Conservation (phyloP, 2,329 filamentous ascomycete species). For the Fusarium tricinctum region DNA sequence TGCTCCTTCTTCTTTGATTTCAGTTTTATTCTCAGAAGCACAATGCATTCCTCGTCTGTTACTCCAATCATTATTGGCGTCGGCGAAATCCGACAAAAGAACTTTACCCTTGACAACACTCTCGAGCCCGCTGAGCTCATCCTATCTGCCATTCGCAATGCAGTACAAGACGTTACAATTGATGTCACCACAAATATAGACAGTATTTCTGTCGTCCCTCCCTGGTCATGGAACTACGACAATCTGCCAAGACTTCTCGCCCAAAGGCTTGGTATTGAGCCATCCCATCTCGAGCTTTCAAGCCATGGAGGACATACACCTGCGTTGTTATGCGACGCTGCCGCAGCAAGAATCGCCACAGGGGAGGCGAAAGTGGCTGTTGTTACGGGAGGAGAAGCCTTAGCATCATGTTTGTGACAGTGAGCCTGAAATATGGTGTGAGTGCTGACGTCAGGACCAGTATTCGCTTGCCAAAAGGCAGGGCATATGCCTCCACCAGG, state of each 20-base stretch:
- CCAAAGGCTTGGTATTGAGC: slow-evolving; percentile 61
- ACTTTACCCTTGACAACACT: slow-evolving; percentile 60
- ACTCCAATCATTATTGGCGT: slow-evolving; percentile 73
- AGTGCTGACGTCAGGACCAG: slow-evolving; percentile 33
- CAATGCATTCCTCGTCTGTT: background rate
- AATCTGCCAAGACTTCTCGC: slow-evolving; percentile 69
- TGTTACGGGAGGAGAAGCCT: slow-evolving; percentile 73
- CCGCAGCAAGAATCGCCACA: slow-evolving; percentile 68
- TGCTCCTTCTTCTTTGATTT: background rate
- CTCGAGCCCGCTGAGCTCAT: slow-evolving; percentile 73
- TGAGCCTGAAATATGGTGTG: accelerated
- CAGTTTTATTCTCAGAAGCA: background rate
- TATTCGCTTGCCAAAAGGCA: slow-evolving; percentile 54
- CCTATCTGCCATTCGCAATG: slow-evolving; percentile 65
- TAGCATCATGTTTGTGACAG: slow-evolving; percentile 65
- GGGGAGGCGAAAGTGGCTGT: slow-evolving; percentile 70
- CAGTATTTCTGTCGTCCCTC: slow-evolving; percentile 70
- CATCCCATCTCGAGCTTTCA: slow-evolving; percentile 64
- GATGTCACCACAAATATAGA: slow-evolving; percentile 57
- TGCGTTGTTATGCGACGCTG: slow-evolving; percentile 73
- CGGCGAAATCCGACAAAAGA: slow-evolving; percentile 72
- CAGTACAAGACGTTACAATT: slow-evolving; percentile 62
- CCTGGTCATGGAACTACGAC: slow-evolving; percentile 76
- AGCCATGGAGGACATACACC: slow-evolving; percentile 76
- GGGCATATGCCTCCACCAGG: slow-evolving; percentile 64